Percentiles rank a stretch among this genome's conserved stretches.
These are phyloP conservation scores for Aspergillus bombycis DNA, from an alignment of 2,329 filamentous ascomycete species.

Conservation along the genomic window DNA sequence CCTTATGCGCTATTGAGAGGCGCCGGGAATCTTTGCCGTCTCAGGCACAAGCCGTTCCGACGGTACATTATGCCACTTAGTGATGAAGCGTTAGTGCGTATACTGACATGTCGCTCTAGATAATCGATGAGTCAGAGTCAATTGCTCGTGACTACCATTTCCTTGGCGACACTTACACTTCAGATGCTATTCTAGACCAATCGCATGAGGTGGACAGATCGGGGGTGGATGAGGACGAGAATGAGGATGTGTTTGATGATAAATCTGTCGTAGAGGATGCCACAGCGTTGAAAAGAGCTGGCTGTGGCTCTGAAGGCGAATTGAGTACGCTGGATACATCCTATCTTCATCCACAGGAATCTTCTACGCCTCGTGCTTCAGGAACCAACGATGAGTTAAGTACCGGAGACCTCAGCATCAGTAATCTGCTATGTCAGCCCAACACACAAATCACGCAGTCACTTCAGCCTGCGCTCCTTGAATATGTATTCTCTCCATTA, in stretches of 20 bases:
- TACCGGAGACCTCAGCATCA: background rate
- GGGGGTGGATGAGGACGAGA: background rate
- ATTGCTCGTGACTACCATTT: background rate
- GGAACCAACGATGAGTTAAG: background rate
- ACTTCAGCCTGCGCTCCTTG: background rate
- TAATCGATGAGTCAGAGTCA: background rate
- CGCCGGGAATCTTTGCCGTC: background rate
- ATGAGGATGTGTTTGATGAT: background rate
- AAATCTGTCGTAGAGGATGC: background rate
- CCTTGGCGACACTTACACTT: background rate
- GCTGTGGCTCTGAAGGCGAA: background rate
- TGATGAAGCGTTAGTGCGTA: background rate
- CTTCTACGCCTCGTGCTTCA: background rate
- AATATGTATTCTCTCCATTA: background rate
- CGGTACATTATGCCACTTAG: background rate
- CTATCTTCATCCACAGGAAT: background rate
- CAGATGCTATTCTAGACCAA: background rate
- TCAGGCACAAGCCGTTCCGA: background rate
- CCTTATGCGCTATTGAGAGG: background rate
- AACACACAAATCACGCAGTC: background rate
- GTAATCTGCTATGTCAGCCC: background rate
- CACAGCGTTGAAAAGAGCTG: background rate
- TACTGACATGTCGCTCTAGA: background rate
- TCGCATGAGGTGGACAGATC: background rate
- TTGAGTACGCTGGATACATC: background rate